These are phyloP conservation scores for Diddensiella transvaalensis DNA, from an alignment of 805 yeast species.

Conservation along the genomic window DNA sequence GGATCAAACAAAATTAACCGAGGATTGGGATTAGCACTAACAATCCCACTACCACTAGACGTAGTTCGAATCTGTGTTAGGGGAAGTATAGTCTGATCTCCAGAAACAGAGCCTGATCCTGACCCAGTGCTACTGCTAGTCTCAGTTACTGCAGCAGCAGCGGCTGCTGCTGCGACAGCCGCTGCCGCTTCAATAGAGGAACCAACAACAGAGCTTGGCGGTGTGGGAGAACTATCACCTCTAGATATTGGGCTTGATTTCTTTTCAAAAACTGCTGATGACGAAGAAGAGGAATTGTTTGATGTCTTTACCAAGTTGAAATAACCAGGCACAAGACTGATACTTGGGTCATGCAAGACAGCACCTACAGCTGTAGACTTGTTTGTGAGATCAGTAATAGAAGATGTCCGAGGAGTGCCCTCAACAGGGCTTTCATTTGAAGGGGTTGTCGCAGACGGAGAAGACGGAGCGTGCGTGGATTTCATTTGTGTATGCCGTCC, in stretches of 20 bases:
- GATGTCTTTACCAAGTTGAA: slow-evolving; percentile 16
- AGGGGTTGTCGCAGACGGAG: slow-evolving; percentile 4
- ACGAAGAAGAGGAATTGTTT: slow-evolving; percentile 4
- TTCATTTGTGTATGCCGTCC: slow-evolving; percentile 54
- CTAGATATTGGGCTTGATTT: neutral
- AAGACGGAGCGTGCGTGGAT: slow-evolving; percentile 2
- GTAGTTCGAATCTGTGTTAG: neutral
- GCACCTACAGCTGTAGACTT: neutral
- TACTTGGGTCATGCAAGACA: slow-evolving; percentile 25
- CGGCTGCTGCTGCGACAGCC: slow-evolving; percentile 26
- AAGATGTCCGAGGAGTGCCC: neutral
- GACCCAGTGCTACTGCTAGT: neutral
- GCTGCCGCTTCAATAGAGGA: slow-evolving; percentile 13
- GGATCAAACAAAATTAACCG: slow-evolving; percentile 61
- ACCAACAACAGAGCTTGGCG: slow-evolving; percentile 6
- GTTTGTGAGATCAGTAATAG: neutral
- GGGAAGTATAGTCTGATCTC: slow-evolving; percentile 21
- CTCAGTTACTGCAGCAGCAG: slow-evolving; percentile 33
- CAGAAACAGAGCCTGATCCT: slow-evolving; percentile 5
- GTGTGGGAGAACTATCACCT: neutral
- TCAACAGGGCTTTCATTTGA: slow-evolving; percentile 8
- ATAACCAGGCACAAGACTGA: slow-evolving; percentile 31
- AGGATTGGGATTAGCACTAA: neutral
- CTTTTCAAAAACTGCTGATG: slow-evolving; percentile 9
- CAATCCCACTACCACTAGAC: slow-evolving; percentile 4